Conservation (phyloP, 73 alveolate species). For the Symbiodinium pilosum region DNA sequence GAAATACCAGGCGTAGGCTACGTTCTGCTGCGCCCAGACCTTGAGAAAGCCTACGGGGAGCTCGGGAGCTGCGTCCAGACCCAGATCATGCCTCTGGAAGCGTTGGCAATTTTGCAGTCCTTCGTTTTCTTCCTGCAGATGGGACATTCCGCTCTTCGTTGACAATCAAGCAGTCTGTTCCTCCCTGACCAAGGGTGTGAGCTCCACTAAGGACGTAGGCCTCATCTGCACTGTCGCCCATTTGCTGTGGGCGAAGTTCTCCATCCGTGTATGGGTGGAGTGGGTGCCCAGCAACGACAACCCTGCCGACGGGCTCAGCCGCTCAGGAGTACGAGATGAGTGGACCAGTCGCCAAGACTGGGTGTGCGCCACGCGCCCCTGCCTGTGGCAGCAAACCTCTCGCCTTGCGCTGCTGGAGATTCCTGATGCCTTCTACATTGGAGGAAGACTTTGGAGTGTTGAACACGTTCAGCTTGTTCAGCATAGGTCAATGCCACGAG, state of each 20-base stretch:
- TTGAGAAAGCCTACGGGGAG: not conserved
- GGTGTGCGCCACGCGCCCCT: not conserved
- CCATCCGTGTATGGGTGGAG: not conserved
- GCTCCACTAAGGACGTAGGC: not conserved
- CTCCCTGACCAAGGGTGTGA: not conserved
- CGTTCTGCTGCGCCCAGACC: not conserved
- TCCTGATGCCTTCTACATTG: not conserved
- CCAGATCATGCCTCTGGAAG: not conserved
- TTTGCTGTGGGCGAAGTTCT: not conserved
- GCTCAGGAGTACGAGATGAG: not conserved
- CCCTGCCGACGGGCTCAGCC: not conserved
- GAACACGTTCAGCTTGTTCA: no score
- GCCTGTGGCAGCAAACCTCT: not conserved
- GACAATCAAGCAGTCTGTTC: not conserved
- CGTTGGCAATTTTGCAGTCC: not conserved
- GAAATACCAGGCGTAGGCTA: not conserved
- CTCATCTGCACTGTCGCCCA: not conserved
- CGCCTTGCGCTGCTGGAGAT: not conserved
- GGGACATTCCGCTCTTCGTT: not conserved
- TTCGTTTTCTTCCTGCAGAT: not conserved
- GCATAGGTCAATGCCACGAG: no score
- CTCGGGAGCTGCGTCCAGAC: not conserved
- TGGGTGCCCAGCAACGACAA: not conserved
- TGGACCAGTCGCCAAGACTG: not conserved
- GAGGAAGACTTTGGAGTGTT: not conserved